phyloP scores from a whole-genome alignment of 129 eudicot genomes.

The Chrysanthemum lavandulifolium region DNA sequence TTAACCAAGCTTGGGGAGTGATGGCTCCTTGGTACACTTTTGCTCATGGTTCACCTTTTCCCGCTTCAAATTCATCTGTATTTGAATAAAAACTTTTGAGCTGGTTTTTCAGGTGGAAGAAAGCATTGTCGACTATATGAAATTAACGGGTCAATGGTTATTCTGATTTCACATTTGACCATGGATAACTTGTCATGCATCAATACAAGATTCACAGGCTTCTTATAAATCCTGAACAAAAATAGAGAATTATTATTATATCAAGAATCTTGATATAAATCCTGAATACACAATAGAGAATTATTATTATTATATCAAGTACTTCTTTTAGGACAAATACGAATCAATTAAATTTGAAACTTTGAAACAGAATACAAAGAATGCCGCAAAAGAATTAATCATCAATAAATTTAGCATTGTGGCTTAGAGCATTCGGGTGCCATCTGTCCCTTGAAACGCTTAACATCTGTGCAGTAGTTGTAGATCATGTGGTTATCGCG shows the following conservation, averaged over 20 bases:
- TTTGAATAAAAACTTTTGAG: neutral
- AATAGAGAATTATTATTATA: neutral
- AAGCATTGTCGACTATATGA: neutral
- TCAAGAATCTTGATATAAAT: no score
- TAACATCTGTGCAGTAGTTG: no score
- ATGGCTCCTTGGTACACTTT: slow-evolving; percentile 39
- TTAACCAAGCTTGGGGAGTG: slow-evolving; percentile 37
- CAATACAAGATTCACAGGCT: neutral
- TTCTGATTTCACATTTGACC: neutral
- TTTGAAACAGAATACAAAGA: neutral
- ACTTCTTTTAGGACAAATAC: neutral
- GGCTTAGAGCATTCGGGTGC: no score
- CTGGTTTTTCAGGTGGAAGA: slow-evolving; percentile 46
- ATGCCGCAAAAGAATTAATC: neutral
- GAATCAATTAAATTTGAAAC: neutral
- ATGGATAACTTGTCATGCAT: neutral
- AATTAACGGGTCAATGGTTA: neutral
- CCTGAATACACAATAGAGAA: neutral
- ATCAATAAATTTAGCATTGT: slow-evolving; percentile 6
- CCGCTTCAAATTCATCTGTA: neutral
- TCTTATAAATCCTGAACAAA: neutral
- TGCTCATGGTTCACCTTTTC: neutral
- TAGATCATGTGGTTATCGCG: no score
- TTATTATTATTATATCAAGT: neutral
- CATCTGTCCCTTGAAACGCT: no score